phyloP scores from a whole-genome alignment of 2,329 filamentous ascomycete genomes.

The Arthrobotrys iridis region DNA sequence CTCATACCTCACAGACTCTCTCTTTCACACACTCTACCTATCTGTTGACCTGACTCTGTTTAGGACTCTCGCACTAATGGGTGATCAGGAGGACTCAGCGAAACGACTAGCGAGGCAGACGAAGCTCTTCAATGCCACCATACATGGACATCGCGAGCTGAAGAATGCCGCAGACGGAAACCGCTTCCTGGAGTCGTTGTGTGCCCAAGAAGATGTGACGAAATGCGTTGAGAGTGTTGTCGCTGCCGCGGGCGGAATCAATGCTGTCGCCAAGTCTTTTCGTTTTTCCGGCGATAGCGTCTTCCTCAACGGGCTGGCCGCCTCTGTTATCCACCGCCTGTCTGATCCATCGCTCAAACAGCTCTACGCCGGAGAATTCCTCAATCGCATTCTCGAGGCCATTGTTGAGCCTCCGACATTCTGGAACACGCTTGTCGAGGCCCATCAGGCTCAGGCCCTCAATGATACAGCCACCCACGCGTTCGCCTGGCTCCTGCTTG shows the following conservation, averaged over 20 bases:
- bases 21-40: constrained; percentile 20
- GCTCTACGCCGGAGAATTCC: constrained; percentile 66
- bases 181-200: constrained; percentile 66
- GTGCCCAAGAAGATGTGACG: constrained; percentile 62
- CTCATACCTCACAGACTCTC: constrained; percentile 7
- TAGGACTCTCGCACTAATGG: constrained; percentile 22
- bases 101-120: constrained; percentile 58
- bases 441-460: constrained; percentile 60
- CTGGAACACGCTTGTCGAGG: constrained; percentile 63
- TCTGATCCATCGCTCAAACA: constrained; percentile 64
- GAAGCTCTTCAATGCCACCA: constrained; percentile 62
- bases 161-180: constrained; percentile 62
- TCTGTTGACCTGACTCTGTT: constrained; percentile 13
- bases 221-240: constrained; percentile 63
- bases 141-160: constrained; percentile 62
- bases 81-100: constrained; percentile 31
- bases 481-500: constrained; percentile 66
- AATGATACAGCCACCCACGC: constrained; percentile 59
- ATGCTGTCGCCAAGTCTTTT: constrained; percentile 62
- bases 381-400: constrained; percentile 64
- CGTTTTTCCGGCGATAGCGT: constrained; percentile 62
- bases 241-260: constrained; percentile 60
- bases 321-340: constrained; percentile 61
- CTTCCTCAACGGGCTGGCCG: constrained; percentile 64
- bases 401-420: constrained; percentile 68